These are phyloP conservation scores for Blastobotrys illinoisensis DNA, from an alignment of 1,139 yeast species.

Conservation along the genomic window DNA sequence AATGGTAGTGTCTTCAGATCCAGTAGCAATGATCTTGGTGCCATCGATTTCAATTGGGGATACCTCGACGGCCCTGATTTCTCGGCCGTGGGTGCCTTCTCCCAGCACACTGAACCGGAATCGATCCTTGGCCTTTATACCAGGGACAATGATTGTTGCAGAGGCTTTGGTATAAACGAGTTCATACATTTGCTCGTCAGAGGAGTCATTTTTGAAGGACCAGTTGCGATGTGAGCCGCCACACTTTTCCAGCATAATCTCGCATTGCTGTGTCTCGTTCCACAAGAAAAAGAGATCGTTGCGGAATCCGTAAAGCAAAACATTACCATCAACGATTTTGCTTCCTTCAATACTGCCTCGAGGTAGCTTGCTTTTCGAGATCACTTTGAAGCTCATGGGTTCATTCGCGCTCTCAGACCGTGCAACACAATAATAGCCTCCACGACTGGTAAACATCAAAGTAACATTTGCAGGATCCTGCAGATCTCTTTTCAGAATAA, in stretches of 20 bases:
- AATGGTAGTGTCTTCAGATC: constrained; percentile 84
- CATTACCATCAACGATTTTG: constrained; percentile 45
- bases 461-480: neutral
- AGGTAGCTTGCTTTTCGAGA: constrained; percentile 51
- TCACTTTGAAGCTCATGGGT: constrained; percentile 36
- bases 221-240: constrained; percentile 92
- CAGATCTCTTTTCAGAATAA: neutral
- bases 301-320: constrained; percentile 73
- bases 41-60: constrained; percentile 25
- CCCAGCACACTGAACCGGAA: neutral
- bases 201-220: constrained; percentile 33
- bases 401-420: constrained; percentile 22
- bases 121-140: neutral
- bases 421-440: constrained; percentile 22
- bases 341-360: constrained; percentile 77
- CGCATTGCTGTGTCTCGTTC: constrained; percentile 75
- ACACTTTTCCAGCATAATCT: constrained; percentile 65
- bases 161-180: constrained; percentile 53
- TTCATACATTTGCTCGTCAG: constrained; percentile 26
- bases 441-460: constrained; percentile 26
- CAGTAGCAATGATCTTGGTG: constrained; percentile 49
- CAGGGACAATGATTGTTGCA: constrained; percentile 14
- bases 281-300: constrained; percentile 74
- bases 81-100: constrained; percentile 84
- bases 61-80: constrained; percentile 40